Evolutionary conservation across 2,329 filamentous ascomycete genomes (phyloP).

Genomic region (Colletotrichum euphorbiae): DNA sequence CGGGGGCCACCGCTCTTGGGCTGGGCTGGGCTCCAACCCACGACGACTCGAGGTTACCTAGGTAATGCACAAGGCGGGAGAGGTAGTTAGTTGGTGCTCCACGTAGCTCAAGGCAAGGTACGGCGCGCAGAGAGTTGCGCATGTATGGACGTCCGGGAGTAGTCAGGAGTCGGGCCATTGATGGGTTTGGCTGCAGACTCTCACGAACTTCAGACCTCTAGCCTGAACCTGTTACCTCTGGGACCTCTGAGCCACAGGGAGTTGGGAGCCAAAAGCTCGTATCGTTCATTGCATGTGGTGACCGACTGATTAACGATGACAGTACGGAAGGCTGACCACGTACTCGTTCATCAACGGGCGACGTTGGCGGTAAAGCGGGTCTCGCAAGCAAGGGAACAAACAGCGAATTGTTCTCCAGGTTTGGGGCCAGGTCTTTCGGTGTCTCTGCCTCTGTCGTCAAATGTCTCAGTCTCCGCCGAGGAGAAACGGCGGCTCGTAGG

Average conservation of each 20-base stretch:
- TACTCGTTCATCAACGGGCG: conserved; percentile 6
- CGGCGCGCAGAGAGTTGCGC: background rate
- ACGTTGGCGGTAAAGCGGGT: conserved; percentile 10
- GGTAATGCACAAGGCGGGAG: conserved; percentile 13
- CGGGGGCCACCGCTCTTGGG: conserved; percentile 10
- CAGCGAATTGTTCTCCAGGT: conserved; percentile 4
- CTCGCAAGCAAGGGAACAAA: conserved; percentile 6
- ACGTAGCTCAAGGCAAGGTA: conserved; percentile 16
- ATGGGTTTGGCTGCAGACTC: no score
- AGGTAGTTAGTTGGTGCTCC: conserved; percentile 13
- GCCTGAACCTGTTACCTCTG: no score
- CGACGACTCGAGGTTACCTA: background rate
- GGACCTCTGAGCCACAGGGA: background rate
- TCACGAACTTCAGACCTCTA: no score
- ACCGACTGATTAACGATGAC: conserved; percentile 2
- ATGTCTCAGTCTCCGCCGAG: conserved; percentile 24
- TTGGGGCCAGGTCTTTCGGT: background rate
- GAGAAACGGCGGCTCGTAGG: conserved; percentile 28
- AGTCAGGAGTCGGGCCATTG: background rate
- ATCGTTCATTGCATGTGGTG: conserved; percentile 1
- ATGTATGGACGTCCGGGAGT: background rate
- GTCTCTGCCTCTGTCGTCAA: conserved; percentile 17
- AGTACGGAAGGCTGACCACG: conserved; percentile 1
- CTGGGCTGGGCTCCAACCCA: background rate
- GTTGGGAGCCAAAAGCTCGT: conserved; percentile 2